Evolutionary conservation across 139 green algal genomes (phyloP), one percentile per base, ranked within the genome.

Genomic region (Haematococcus lacustris): DNA sequence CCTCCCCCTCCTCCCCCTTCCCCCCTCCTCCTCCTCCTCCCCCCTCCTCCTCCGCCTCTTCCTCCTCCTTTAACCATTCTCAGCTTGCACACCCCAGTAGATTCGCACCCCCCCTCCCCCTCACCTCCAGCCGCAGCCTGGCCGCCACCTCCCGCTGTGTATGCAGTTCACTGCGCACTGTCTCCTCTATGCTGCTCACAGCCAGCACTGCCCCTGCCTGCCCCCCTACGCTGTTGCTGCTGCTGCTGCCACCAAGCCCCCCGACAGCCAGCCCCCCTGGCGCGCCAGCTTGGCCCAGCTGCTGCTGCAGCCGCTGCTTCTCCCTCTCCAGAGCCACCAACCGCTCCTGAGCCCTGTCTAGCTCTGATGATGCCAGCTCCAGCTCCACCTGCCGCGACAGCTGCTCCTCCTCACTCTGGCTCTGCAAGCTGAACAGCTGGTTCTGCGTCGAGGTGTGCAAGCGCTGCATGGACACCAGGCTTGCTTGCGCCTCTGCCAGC

Each of bases 271-370:
- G 35, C 35, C 47, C 38, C 35, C 60, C 38, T 23, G 34, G 53
- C 51, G 25, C 62, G 17, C 38, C 43, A n/a, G 28, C 26, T 33
- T n/a, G 4, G 13, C 60, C 34, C 73, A 89, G 70, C 71, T 86
- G 78, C 25, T 67, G 35, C 67, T 82, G 39, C 64, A 94, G 75
- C 30, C 70, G 69, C 68, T 83, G 59, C 63, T 91, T 91, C 77
- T 97, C 89, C 7, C 69, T 57, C 73, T 96, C 91, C 39, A 97
- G 81, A 2, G 78, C 70, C 69, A 97, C 67, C 57, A 96, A 41
- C 1, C 78, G 79, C 47, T 72, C 65, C 70, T 90, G 83, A 2
- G 76, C 80, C n/a, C 78, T 73, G 28, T 88, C 86, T n/a, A 88
- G 70, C 75, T 89, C 83, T 40, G 75, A 71, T 2, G 73, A 74